A percentile compares a stretch with the other conserved stretches of the same genome.
Evolutionary conservation across 352 stramenopile genomes (phyloP).

Genomic region (Globisporangium polare): DNA sequence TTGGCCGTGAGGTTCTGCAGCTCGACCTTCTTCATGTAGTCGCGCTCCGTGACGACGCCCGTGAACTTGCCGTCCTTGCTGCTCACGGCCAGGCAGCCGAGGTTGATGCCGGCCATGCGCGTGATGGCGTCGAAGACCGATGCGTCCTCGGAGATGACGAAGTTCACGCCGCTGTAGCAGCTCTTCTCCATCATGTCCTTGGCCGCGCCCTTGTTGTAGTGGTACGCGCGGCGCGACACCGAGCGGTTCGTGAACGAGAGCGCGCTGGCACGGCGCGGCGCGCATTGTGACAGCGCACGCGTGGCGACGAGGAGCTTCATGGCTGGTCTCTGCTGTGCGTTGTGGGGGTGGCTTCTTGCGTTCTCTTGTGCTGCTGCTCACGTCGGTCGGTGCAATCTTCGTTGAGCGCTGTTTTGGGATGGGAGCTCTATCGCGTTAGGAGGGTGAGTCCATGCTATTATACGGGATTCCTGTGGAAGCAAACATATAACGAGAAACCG

Average conservation of each 20-base stretch:
- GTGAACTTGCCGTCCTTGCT: constrained; percentile 87
- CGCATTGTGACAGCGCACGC: neutral
- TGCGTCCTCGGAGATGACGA: constrained; percentile 90
- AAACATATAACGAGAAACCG: no score
- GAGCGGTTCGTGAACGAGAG: neutral
- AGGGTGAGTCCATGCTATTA: no score
- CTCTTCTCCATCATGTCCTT: constrained; percentile 91
- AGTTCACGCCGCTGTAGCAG: constrained; percentile 95
- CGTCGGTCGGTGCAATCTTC: neutral
- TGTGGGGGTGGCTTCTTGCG: neutral
- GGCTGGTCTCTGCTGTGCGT: neutral
- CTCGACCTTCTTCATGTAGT: constrained; percentile 96
- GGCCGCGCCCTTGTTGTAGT: constrained; percentile 83
- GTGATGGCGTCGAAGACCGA: constrained; percentile 94
- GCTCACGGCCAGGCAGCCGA: constrained; percentile 90
- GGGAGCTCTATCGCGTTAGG: no score
- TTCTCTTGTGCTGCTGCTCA: no score
- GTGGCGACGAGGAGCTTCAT: constrained; percentile 3
- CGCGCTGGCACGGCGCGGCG: neutral
- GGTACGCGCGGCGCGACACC: constrained; percentile 22
- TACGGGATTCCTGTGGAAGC: no score
- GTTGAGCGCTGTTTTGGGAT: neutral
- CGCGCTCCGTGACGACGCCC: constrained; percentile 91
- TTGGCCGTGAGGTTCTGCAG: constrained; percentile 89
- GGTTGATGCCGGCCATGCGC: constrained; percentile 93